phyloP scores from a whole-genome alignment of 495 filamentous ascomycete genomes.

The Neurospora tetrasperma region DNA sequence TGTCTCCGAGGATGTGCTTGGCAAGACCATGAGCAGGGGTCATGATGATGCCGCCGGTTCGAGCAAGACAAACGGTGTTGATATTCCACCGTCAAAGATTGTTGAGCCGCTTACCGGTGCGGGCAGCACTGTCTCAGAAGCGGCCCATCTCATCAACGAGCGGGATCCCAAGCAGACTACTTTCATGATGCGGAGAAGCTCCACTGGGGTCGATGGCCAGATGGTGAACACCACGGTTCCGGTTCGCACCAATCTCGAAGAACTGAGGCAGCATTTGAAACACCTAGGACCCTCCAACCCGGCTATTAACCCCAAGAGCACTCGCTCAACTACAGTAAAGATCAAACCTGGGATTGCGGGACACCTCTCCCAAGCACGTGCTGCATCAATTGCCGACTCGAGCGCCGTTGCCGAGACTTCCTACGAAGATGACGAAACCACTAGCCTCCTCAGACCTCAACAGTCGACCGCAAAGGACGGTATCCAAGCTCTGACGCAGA shows the following conservation, averaged over 20 bases:
- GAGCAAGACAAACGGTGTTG: slow-evolving; percentile 1
- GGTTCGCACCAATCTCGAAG: slow-evolving; percentile 44
- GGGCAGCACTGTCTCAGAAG: slow-evolving; percentile 18
- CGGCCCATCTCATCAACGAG: slow-evolving; percentile 21
- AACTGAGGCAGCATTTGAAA: slow-evolving; percentile 75
- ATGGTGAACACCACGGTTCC: slow-evolving; percentile 28
- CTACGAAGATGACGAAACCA: slow-evolving; percentile 29
- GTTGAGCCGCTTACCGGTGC: slow-evolving; percentile 7
- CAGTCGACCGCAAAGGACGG: slow-evolving; percentile 49
- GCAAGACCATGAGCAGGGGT: slow-evolving; percentile 6
- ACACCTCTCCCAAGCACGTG: slow-evolving; percentile 12
- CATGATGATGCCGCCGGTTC: slow-evolving; percentile 4
- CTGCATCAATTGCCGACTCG: slow-evolving; percentile 14
- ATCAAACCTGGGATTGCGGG: slow-evolving; percentile 56
- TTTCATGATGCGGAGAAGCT: slow-evolving; percentile 46
- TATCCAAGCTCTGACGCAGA: slow-evolving; percentile 52
- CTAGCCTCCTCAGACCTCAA: slow-evolving; percentile 28
- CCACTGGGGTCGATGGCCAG: slow-evolving; percentile 37
- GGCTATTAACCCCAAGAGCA: slow-evolving; percentile 70
- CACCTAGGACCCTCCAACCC: slow-evolving; percentile 89
- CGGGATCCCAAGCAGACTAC: slow-evolving; percentile 33
- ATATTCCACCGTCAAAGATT: slow-evolving; percentile 1
- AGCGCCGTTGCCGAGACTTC: slow-evolving; percentile 10
- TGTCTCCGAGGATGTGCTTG: slow-evolving; percentile 11
- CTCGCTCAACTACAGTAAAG: slow-evolving; percentile 81